These are phyloP conservation scores for Cornus suecica DNA, from an alignment of 148 eudicot species.

Conservation along the genomic window DNA sequence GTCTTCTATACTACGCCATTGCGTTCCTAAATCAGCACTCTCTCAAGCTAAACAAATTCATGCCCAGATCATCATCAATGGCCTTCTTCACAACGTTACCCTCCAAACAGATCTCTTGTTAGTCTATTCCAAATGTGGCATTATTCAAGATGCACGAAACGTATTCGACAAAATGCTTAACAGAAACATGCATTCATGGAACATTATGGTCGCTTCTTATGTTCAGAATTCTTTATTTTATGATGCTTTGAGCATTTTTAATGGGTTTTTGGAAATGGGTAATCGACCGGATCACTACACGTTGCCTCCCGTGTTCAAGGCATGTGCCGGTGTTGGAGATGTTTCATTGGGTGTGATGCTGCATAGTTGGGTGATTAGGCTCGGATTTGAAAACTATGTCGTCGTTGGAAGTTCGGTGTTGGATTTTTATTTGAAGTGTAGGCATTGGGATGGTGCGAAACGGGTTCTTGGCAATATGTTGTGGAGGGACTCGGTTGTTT, in stretches of 20 bases:
- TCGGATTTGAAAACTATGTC: conserved; percentile 19
- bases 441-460: conserved; percentile 15
- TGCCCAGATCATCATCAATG: neutral
- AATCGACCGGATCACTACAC: conserved; percentile 23
- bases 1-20: neutral
- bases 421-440: conserved; percentile 23
- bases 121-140: conserved; percentile 13
- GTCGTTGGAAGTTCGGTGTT: conserved; percentile 24
- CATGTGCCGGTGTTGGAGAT: neutral
- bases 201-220: conserved; percentile 15
- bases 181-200: conserved; percentile 23
- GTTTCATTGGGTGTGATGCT: conserved; percentile 14
- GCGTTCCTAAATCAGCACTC: conserved; percentile 1
- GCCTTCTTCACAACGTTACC: conserved; percentile 9
- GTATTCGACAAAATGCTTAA: conserved; percentile 19
- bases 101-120: conserved; percentile 18
- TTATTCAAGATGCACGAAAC: neutral
- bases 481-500: conserved; percentile 18
- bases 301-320: conserved; percentile 18
- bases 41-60: conserved; percentile 13
- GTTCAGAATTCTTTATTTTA: conserved; percentile 3
- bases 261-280: conserved; percentile 5
- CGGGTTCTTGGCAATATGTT: conserved; percentile 11
- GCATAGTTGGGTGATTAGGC: conserved; percentile 20
- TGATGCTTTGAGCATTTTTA: conserved; percentile 9